A percentile compares a stretch with the other conserved stretches of the same genome.
Conservation (phyloP, 1,139 yeast species). For the Scheffersomyces illinoinensis region DNA sequence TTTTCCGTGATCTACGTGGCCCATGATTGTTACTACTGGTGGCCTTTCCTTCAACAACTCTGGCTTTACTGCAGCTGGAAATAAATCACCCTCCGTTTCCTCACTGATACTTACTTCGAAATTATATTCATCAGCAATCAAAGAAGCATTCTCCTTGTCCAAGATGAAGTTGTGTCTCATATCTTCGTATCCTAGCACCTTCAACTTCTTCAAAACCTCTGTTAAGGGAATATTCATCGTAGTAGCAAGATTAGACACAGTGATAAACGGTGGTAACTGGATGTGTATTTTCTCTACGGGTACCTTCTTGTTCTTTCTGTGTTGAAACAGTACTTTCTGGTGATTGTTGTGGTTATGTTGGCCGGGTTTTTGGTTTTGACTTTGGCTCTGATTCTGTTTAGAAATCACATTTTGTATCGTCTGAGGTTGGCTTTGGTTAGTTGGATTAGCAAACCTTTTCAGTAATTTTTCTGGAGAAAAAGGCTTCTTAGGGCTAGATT, state of each 20-base stretch:
- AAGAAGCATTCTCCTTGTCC: conserved; percentile 80
- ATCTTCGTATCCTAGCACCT: conserved; percentile 73
- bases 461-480: not conserved
- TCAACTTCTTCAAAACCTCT: conserved; percentile 57
- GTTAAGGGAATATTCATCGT: conserved; percentile 66
- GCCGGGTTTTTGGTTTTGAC: not conserved
- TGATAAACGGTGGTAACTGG: conserved; percentile 69
- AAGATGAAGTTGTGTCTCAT: conserved; percentile 76
- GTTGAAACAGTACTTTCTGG: conserved; percentile 1
- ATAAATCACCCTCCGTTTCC: conserved; percentile 63
- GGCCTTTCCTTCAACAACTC: conserved; percentile 64
- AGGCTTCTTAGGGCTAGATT: not conserved
- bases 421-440: not conserved
- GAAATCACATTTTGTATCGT: not conserved
- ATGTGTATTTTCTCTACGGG: conserved; percentile 31
- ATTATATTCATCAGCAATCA: conserved; percentile 88
- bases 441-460: not conserved
- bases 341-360: not conserved
- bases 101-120: conserved; percentile 65
- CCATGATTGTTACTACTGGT: conserved; percentile 97
- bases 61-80: conserved; percentile 46
- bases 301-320: conserved; percentile 14
- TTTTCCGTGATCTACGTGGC: conserved; percentile 98
- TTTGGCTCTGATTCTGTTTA: not conserved
- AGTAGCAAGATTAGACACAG: conserved; percentile 76